phyloP scores from a whole-genome alignment of 2,329 filamentous ascomycete genomes.

The Eutypa lata region DNA sequence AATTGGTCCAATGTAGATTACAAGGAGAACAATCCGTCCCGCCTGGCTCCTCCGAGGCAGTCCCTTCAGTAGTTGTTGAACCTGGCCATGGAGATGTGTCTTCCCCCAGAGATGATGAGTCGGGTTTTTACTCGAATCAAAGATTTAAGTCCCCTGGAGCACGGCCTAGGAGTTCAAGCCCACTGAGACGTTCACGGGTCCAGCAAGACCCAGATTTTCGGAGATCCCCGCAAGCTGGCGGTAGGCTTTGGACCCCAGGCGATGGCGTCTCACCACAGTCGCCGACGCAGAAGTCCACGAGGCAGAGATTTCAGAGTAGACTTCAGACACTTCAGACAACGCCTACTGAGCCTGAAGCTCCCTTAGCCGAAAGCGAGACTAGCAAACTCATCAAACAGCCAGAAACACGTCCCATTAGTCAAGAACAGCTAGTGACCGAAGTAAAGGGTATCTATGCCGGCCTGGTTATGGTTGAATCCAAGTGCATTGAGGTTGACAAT shows the following conservation, averaged over 20 bases:
- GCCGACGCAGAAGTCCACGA: not conserved
- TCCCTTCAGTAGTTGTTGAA: not conserved
- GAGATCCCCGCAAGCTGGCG: not conserved
- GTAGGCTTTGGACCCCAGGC: not conserved
- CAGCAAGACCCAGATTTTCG: not conserved
- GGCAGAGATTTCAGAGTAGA: not conserved
- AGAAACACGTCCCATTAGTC: constrained; percentile 59
- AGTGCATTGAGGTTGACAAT: constrained; percentile 64
- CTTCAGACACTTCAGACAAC: not conserved
- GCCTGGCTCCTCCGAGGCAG: not conserved
- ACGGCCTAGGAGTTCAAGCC: not conserved
- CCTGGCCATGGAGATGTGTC: not conserved
- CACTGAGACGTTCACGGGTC: not conserved
- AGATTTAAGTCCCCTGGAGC: not conserved
- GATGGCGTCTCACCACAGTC: not conserved
- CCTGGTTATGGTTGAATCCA: constrained; percentile 80
- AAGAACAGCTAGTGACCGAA: constrained; percentile 76
- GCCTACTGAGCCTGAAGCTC: constrained; percentile 4
- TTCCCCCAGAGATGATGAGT: not conserved
- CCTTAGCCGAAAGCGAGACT: no score
- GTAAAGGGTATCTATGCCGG: constrained; percentile 83
- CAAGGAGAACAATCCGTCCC: not conserved
- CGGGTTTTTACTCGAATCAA: not conserved
- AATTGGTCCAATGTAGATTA: not conserved
- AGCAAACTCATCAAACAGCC: constrained; percentile 23